These are phyloP conservation scores for Dactylonectria macrodidyma DNA, from an alignment of 2,329 filamentous ascomycete species.

Conservation along the genomic window DNA sequence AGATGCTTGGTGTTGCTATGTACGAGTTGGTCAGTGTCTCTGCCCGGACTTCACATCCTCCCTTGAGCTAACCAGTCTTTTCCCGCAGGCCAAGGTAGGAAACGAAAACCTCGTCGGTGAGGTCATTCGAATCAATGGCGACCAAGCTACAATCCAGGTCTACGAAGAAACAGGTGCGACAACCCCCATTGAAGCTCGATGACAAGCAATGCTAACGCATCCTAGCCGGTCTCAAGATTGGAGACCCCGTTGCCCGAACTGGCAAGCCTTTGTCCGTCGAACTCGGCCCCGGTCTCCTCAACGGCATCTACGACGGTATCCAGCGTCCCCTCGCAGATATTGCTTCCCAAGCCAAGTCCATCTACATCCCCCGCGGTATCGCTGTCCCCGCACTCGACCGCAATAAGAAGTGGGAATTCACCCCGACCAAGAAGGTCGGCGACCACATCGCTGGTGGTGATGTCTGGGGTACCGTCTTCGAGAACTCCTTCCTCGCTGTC, in stretches of 20 bases:
- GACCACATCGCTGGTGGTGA: slow-evolving; percentile 98
- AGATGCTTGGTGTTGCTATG: slow-evolving; percentile 99
- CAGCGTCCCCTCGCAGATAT: slow-evolving; percentile 94
- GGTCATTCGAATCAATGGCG: slow-evolving; percentile 96
- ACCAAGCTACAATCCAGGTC: slow-evolving; percentile 97
- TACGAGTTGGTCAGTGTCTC: slow-evolving; percentile 87
- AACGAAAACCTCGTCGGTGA: slow-evolving; percentile 94
- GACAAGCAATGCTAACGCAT: slow-evolving; percentile 34
- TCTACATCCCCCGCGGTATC: slow-evolving; percentile 98
- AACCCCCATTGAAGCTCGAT: slow-evolving; percentile 17
- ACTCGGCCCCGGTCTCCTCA: slow-evolving; percentile 95
- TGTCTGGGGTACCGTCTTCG: slow-evolving; percentile 93
- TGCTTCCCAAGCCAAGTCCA: slow-evolving; percentile 82
- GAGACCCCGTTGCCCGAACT: slow-evolving; percentile 91
- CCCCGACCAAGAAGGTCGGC: slow-evolving; percentile 90
- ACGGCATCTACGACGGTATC: slow-evolving; percentile 99
- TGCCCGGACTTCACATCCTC: slow-evolving; percentile 11
- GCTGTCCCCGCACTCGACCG: slow-evolving; percentile 89
- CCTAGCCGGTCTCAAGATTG: slow-evolving; percentile 91
- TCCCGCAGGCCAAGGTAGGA: slow-evolving; percentile 84
- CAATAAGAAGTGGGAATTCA: slow-evolving; percentile 96
- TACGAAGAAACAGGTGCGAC: slow-evolving; percentile 96
- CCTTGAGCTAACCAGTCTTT: slow-evolving; percentile 29
- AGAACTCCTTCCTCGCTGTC: slow-evolving; percentile 94
- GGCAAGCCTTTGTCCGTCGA: slow-evolving; percentile 98